phyloP scores from a whole-genome alignment of 352 stramenopile genomes.

The Globisporangium takayamanum region DNA sequence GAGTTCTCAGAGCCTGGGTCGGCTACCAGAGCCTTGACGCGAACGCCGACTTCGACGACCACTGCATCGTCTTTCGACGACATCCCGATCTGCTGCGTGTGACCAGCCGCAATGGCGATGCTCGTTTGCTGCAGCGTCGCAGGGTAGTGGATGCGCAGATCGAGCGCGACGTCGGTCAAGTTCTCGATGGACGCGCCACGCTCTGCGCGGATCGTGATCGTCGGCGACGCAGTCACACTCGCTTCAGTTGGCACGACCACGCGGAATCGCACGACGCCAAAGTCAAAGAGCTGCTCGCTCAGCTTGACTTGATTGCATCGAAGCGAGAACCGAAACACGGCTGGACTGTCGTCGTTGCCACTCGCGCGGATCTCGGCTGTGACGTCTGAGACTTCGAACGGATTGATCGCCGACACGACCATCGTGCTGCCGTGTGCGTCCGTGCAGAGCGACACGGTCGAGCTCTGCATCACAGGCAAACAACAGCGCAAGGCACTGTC shows the following conservation, averaged over 20 bases:
- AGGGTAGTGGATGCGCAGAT: constrained; percentile 6
- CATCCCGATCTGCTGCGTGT: constrained; percentile 8
- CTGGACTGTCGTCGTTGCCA: neutral
- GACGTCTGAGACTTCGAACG: constrained; percentile 23
- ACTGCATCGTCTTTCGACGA: constrained; percentile 9
- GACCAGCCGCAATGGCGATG: constrained; percentile 2
- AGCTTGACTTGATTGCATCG: constrained; percentile 5
- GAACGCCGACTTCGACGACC: constrained; percentile 11
- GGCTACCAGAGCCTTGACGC: neutral
- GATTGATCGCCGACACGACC: constrained; percentile 33
- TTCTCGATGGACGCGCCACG: constrained; percentile 9
- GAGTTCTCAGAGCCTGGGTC: neutral
- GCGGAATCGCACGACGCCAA: constrained; percentile 22
- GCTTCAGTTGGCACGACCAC: constrained; percentile 10
- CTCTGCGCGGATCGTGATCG: constrained; percentile 29
- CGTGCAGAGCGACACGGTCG: constrained; percentile 13
- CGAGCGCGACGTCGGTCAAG: constrained; percentile 4
- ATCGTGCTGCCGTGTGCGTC: constrained; percentile 13
- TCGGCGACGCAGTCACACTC: constrained; percentile 11
- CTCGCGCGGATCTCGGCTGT: constrained; percentile 7
- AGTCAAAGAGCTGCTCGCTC: constrained; percentile 29
- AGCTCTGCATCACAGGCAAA: neutral
- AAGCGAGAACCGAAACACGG: constrained; percentile 5
- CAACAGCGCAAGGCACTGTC: neutral
- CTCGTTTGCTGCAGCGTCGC: constrained; percentile 3